These are phyloP conservation scores for Hypoxylon sp. DNA, from an alignment of 2,329 filamentous ascomycete genomes.

Conservation along the genomic window DNA sequence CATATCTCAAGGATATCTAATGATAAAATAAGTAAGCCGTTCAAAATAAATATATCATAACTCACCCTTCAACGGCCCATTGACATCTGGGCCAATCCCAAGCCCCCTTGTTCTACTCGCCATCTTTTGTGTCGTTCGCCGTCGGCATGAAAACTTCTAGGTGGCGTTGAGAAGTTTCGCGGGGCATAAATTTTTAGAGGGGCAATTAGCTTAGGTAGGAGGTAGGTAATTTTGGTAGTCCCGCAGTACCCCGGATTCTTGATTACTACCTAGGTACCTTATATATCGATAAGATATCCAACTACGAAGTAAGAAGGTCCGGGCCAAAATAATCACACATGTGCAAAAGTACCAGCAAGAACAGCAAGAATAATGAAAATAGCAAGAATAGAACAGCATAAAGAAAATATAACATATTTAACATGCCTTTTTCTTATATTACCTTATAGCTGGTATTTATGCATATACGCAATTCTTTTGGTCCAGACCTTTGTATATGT, in stretches of 20 bases:
- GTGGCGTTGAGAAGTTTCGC: conserved; percentile 18
- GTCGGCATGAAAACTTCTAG: conserved; percentile 17
- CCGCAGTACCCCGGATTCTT: conserved; percentile 34
- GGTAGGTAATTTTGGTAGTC: conserved; percentile 10
- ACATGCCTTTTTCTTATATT: too few relatives aligned
- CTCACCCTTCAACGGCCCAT: conserved; percentile 24
- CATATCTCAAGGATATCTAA: conserved; percentile 56
- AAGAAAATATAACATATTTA: too few relatives aligned
- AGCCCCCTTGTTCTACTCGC: conserved; percentile 21
- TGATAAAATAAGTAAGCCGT: conserved; percentile 8
- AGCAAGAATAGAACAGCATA: too few relatives aligned
- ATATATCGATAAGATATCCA: conserved; percentile 14
- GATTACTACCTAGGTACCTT: background rate
- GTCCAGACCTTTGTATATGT: too few relatives aligned
- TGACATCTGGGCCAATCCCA: conserved; percentile 17
- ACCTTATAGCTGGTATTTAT: too few relatives aligned
- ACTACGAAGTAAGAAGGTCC: too few relatives aligned
- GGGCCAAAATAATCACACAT: too few relatives aligned
- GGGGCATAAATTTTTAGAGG: conserved; percentile 38
- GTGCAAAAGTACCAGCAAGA: too few relatives aligned
- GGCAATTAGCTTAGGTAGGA: conserved; percentile 30
- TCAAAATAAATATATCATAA: background rate
- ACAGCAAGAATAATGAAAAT: too few relatives aligned
- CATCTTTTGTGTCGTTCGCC: conserved; percentile 27
- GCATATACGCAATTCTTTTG: too few relatives aligned